These are phyloP conservation scores for Fusarium coicis DNA, from an alignment of 2,329 filamentous ascomycete genomes.

Conservation along the genomic window DNA sequence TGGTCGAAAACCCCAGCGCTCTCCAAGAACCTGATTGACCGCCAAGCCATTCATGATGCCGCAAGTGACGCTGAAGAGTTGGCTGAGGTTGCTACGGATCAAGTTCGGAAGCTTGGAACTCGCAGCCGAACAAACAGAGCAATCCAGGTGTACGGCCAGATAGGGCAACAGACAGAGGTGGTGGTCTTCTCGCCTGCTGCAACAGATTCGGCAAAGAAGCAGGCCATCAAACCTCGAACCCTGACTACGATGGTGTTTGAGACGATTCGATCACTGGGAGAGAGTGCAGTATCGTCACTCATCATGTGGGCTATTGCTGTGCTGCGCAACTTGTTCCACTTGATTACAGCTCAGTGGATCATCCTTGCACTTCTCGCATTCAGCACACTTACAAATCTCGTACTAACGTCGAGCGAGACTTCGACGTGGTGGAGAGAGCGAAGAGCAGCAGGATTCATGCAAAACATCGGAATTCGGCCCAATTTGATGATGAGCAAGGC, in stretches of 20 bases:
- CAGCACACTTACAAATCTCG: slow-evolving; percentile 78
- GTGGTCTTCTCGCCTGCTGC: slow-evolving; percentile 67
- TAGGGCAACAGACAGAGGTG: slow-evolving; percentile 75
- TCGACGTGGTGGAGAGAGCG: slow-evolving; percentile 88
- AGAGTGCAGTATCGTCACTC: slow-evolving; percentile 79
- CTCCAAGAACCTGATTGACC: slow-evolving; percentile 70
- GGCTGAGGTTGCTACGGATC: slow-evolving; percentile 79
- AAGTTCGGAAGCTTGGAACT: slow-evolving; percentile 78
- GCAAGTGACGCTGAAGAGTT: slow-evolving; percentile 78
- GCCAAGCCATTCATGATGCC: slow-evolving; percentile 80
- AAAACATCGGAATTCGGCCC: slow-evolving; percentile 79
- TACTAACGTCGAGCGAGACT: slow-evolving; percentile 78
- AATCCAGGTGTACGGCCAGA: slow-evolving; percentile 80
- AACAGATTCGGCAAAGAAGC: slow-evolving; percentile 61
- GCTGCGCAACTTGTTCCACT: slow-evolving; percentile 72
- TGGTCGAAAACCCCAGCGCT: slow-evolving; percentile 78
- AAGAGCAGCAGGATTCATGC: slow-evolving; percentile 83
- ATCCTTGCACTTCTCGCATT: slow-evolving; percentile 75
- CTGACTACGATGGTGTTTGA: slow-evolving; percentile 78
- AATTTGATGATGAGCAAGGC: slow-evolving; percentile 85
- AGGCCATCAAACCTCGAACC: slow-evolving; percentile 69
- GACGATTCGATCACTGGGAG: slow-evolving; percentile 75
- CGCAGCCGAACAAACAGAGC: slow-evolving; percentile 81
- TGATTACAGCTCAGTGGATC: slow-evolving; percentile 77
- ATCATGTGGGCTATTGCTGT: slow-evolving; percentile 80